These are phyloP conservation scores for Bondarzewia mesenterica DNA, from an alignment of 1,284 basidiomycete genomes.

Conservation along the genomic window DNA sequence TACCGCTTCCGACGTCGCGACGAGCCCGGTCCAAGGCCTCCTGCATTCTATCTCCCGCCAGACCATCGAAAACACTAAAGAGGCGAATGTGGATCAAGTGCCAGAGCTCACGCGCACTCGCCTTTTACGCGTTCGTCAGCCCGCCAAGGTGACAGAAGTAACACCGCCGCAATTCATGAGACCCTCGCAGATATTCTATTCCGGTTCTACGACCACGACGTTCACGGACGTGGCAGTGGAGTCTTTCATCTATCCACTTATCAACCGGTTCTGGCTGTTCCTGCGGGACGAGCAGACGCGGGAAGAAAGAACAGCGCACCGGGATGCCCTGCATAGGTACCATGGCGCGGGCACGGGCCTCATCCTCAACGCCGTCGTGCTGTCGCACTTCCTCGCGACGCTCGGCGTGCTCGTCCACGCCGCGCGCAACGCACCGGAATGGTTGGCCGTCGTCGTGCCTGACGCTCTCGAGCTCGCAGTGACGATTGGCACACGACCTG, in stretches of 20 bases:
- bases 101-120: constrained; percentile 66
- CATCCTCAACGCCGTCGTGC: constrained; percentile 67
- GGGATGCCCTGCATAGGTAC: constrained; percentile 43
- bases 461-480: constrained; percentile 77
- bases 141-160: constrained; percentile 39
- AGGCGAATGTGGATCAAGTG: constrained; percentile 38
- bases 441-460: constrained; percentile 74
- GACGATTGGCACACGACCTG: constrained; percentile 62
- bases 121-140: constrained; percentile 57
- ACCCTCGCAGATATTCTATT: too few relatives aligned
- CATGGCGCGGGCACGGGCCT: constrained; percentile 72
- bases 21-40: constrained; percentile 38
- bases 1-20: constrained; percentile 20
- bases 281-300: constrained; percentile 73
- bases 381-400: constrained; percentile 71
- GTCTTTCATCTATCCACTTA: constrained; percentile 79
- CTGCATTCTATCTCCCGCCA: constrained; percentile 50
- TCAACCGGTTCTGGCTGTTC: constrained; percentile 89
- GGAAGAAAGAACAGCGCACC: constrained; percentile 56
- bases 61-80: constrained; percentile 49
- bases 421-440: constrained; percentile 70
- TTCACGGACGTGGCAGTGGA: constrained; percentile 81
- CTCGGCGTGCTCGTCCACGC: constrained; percentile 79
- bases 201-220: too few relatives aligned
- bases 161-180: not conserved